phyloP scores from a whole-genome alignment of 2,329 filamentous ascomycete species.

The Fusarium sp. region DNA sequence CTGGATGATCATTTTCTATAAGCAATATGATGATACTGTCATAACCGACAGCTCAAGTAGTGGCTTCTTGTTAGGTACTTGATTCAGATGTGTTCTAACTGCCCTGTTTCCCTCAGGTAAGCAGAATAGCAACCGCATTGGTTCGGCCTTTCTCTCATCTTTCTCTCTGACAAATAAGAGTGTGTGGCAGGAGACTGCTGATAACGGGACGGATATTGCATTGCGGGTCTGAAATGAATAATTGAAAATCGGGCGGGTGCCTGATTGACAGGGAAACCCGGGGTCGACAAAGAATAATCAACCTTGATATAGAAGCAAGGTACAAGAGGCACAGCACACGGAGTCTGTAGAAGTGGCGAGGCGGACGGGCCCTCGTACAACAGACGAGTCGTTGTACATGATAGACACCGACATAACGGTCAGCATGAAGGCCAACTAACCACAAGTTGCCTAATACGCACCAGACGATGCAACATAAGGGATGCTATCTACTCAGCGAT shows the following conservation, averaged over 20 bases:
- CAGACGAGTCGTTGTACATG: conserved; percentile 2
- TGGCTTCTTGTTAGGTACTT: conserved; percentile 4
- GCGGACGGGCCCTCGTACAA: background rate
- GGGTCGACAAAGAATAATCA: conserved; percentile 5
- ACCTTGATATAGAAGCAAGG: conserved; percentile 12
- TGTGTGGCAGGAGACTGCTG: conserved; percentile 1
- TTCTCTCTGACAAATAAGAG: conserved; percentile 1
- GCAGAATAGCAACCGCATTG: conserved; percentile 9
- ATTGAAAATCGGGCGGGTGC: background rate
- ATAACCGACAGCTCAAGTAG: conserved; percentile 23
- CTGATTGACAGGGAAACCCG: conserved; percentile 14
- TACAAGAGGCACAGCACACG: background rate
- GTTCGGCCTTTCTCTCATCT: background rate
- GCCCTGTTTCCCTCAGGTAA: background rate
- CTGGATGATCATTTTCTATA: conserved; percentile 1
- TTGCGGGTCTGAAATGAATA: background rate
- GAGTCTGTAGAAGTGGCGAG: conserved; percentile 2
- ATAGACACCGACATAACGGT: conserved; percentile 9
- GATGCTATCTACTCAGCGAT: conserved; percentile 36
- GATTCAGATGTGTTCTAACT: background rate
- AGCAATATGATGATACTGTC: conserved; percentile 2
- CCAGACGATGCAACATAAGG: conserved; percentile 42
- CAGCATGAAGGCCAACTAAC: conserved; percentile 6
- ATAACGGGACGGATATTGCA: conserved; percentile 13
- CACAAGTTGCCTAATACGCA: conserved; percentile 17